A percentile compares a stretch with the other conserved stretches of the same genome.
These are phyloP conservation scores for Leishmania lainsoni DNA, from an alignment of 208 protist species.

Conservation along the genomic window DNA sequence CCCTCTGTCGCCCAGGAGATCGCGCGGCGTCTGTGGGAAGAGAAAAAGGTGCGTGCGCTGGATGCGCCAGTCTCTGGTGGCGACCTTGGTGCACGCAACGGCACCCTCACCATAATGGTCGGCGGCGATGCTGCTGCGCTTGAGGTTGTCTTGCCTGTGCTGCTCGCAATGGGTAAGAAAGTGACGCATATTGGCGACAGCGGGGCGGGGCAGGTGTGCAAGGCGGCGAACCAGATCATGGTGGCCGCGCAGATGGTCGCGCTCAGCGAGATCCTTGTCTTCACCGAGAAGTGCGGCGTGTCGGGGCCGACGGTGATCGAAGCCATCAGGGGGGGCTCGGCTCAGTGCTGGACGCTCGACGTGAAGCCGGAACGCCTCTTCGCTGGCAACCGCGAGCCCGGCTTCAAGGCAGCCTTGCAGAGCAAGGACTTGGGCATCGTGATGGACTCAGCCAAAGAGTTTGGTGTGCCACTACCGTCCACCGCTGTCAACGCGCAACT, in stretches of 20 bases:
- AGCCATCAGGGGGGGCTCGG: slow-evolving; percentile 90
- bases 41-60: slow-evolving; percentile 77
- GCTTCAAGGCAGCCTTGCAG: slow-evolving; percentile 95
- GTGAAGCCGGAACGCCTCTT: slow-evolving; percentile 93
- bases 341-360: slow-evolving; percentile 93
- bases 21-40: slow-evolving; percentile 69
- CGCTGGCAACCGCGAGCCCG: slow-evolving; percentile 92
- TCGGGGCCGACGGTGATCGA: slow-evolving; percentile 81
- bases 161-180: slow-evolving; percentile 82
- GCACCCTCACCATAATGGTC: slow-evolving; percentile 95
- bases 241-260: slow-evolving; percentile 95
- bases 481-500: slow-evolving; percentile 92
- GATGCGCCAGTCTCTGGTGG: slow-evolving; percentile 96
- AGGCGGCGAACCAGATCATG: slow-evolving; percentile 96
- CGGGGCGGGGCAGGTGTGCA: slow-evolving; percentile 95
- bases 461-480: slow-evolving; percentile 86
- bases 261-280: slow-evolving; percentile 94
- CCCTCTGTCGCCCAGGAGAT: slow-evolving; percentile 92
- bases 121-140: slow-evolving; percentile 89
- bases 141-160: slow-evolving; percentile 66
- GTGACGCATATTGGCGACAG: slow-evolving; percentile 87
- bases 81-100: slow-evolving; percentile 93
- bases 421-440: slow-evolving; percentile 95
- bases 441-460: slow-evolving; percentile 88
- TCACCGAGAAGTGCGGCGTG: slow-evolving; percentile 91